Evolutionary conservation across 257 asterid species (phyloP).

Genomic region (Fraxinus quadrangulata): DNA sequence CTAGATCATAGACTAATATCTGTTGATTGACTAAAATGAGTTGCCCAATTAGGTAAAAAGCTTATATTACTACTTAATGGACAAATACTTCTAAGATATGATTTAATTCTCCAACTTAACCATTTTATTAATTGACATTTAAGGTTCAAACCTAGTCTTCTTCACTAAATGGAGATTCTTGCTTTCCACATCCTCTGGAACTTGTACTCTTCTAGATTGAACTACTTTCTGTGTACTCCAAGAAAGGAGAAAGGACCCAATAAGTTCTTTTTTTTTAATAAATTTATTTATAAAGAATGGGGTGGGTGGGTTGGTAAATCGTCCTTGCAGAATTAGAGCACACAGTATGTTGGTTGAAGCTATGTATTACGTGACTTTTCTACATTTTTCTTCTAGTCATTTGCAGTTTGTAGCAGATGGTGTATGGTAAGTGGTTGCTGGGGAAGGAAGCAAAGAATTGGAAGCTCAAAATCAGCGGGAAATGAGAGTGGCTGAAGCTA

Average conservation of each 20-base stretch:
- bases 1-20: background rate
- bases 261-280: background rate
- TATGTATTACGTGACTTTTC: background rate
- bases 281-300: background rate
- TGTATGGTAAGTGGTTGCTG: slow-evolving; percentile 54
- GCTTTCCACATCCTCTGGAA: background rate
- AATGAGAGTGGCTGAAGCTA: slow-evolving; percentile 56
- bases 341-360: background rate
- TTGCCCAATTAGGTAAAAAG: background rate
- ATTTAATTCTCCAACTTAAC: background rate
- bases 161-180: background rate
- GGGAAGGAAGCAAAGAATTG: slow-evolving; percentile 60
- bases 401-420: slow-evolving; percentile 48
- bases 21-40: background rate
- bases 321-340: background rate
- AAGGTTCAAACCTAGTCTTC: background rate
- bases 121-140: background rate
- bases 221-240: background rate
- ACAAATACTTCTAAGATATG: background rate
- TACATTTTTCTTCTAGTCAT: background rate
- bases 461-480: slow-evolving; percentile 43
- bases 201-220: background rate
- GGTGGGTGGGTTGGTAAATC: background rate
- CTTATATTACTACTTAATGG: background rate
- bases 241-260: background rate